Conservation (phyloP, 2,329 filamentous ascomycete species). For the Pseudocercospora pini-densiflorae region DNA sequence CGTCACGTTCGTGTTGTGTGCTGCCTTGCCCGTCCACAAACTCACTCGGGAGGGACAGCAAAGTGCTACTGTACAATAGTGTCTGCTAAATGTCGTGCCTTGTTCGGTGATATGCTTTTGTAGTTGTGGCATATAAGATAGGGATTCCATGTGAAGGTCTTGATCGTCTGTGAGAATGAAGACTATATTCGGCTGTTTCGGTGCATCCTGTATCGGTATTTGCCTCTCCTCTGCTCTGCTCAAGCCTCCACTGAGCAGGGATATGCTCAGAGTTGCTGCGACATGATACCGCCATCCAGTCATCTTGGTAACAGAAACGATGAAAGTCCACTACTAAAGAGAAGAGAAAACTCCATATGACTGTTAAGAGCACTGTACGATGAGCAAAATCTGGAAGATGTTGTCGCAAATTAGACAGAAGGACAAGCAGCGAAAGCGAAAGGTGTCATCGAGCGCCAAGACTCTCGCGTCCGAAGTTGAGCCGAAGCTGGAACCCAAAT, state of each 20-base stretch:
- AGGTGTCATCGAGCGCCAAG: too few relatives aligned
- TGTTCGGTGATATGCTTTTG: conserved; percentile 61
- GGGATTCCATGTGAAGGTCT: conserved; percentile 64
- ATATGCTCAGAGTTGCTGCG: background rate
- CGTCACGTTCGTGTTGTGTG: conserved; percentile 74
- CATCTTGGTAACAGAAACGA: background rate
- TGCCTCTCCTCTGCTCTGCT: background rate
- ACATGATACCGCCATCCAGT: background rate
- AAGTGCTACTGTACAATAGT: conserved; percentile 69
- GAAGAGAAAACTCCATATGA: too few relatives aligned
- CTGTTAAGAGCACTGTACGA: too few relatives aligned
- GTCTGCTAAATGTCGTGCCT: conserved; percentile 64
- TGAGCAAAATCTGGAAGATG: too few relatives aligned
- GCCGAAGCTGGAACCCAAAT: too few relatives aligned
- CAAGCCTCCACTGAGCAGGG: background rate
- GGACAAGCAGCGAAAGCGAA: too few relatives aligned
- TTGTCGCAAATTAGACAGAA: too few relatives aligned
- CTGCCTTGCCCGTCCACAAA: conserved; percentile 67
- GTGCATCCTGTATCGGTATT: background rate
- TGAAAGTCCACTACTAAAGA: background rate
- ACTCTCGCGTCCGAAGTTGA: too few relatives aligned
- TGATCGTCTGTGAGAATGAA: conserved; percentile 73
- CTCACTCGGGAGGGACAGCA: conserved; percentile 72
- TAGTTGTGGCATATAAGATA: conserved; percentile 64
- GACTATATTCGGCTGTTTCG: conserved; percentile 61